phyloP scores from a whole-genome alignment of 169 alveolate species.

The Plasmodium malariae region DNA sequence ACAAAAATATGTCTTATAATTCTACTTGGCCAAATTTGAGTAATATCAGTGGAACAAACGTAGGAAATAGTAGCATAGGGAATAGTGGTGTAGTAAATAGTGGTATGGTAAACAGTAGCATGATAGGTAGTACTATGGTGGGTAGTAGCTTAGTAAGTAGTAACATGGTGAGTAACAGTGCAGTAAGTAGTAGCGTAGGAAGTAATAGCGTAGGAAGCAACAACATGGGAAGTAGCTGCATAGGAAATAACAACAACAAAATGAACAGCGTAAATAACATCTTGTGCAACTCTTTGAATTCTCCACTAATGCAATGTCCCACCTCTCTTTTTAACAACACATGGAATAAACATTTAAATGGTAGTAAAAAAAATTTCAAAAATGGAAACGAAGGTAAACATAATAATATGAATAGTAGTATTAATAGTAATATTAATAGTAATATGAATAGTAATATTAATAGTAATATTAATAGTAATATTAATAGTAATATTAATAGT shows the following conservation, averaged over 20 bases:
- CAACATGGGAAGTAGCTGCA: background rate
- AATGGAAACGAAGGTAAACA: conserved; percentile 26
- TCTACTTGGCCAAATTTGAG: conserved; percentile 45
- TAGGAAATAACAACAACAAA: background rate
- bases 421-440: background rate
- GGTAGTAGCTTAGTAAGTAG: background rate
- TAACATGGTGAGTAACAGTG: too few relatives aligned
- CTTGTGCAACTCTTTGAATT: conserved; percentile 27
- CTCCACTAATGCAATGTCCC: conserved; percentile 24
- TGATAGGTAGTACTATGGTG: background rate
- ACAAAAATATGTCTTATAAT: conserved; percentile 42
- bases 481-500: too few relatives aligned
- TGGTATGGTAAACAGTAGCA: background rate
- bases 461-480: background rate
- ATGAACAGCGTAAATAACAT: conserved; percentile 32
- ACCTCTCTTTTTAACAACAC: conserved; percentile 24
- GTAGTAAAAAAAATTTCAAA: conserved; percentile 31
- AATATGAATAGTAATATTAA: too few relatives aligned
- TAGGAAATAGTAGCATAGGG: background rate
- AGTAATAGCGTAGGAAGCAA: background rate
- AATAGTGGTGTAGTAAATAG: background rate
- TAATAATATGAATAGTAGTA: background rate
- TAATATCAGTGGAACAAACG: background rate
- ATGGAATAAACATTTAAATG: conserved; percentile 26
- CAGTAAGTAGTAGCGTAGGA: background rate